Evolutionary conservation across 2,329 filamentous ascomycete genomes (phyloP), one percentile per base, ranked within the genome.

Genomic region (Penicillium frequentans): DNA sequence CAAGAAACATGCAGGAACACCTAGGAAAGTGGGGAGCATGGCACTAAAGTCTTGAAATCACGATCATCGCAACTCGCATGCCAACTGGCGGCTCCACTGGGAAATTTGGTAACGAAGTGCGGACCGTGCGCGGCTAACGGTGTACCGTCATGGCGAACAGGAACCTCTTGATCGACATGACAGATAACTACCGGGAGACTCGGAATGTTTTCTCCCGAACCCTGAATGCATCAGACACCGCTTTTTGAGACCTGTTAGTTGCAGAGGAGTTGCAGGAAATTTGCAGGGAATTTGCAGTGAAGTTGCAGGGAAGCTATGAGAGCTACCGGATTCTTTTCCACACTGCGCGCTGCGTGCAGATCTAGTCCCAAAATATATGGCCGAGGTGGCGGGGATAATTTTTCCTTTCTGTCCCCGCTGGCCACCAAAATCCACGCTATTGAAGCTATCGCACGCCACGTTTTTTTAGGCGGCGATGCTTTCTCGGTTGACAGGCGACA

Each of bases 391-490:
- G 33, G 46, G 21, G 13, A 49, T 49, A 14, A 16, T 1, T 33
- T 11, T 21, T 46, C 9, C 43, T 29, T 21, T 42, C 39, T n/a
- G 6, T 23, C n/a, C 33, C 33, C 19, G 19, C 9, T 26, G 9
- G 48, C 8, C 35, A 19, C 29, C 29, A 23, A 42, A 16, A n/a
- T 11, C 4, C 48, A 26, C 48, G 26, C 52, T 45, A 55, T 55
- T 55, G 52, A 37, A 37, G 52, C 44, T 55, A 58, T 58, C 27
- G 33, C 53, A 43, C 26, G 56, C 56, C 56, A 58, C 56, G 11
- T 27, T 21, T 42, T 27, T 19, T 27, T 27, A 35, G 26, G 16
- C 14, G 16, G 23, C 27, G 14, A 19, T 39, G 7, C 9, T 39
- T 39, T 42, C 5, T 19, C 35, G 21, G 43, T 14, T 42, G 45